A percentile compares a stretch with the other conserved stretches of the same genome.
Evolutionary conservation across 768 basidiomycete genomes (phyloP).

Genomic region (Leccinum barrowsii): DNA sequence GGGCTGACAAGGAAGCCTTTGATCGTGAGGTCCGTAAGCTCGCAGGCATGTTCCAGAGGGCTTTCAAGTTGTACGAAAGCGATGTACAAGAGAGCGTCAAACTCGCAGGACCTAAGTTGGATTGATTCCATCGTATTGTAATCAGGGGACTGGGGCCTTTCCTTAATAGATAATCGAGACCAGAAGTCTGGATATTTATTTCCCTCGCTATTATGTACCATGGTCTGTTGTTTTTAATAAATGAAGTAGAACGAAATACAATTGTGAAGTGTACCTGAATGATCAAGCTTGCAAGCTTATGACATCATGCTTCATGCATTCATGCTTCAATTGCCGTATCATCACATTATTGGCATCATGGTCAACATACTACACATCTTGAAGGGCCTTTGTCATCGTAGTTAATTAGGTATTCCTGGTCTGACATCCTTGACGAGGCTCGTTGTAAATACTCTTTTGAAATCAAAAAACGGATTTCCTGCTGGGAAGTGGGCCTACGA

Average conservation of each 20-base stretch:
- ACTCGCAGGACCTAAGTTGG: slow-evolving; percentile 66
- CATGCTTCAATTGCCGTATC: background rate
- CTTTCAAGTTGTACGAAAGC: slow-evolving; percentile 87
- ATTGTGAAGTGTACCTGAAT: slow-evolving; percentile 1
- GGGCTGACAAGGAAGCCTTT: slow-evolving; percentile 88
- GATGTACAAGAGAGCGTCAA: slow-evolving; percentile 81
- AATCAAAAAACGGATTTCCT: slow-evolving; percentile 13
- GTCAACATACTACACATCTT: slow-evolving; percentile 23
- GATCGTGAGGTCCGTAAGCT: slow-evolving; percentile 84
- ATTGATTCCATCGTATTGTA: slow-evolving; percentile 9
- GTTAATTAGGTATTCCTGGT: slow-evolving; percentile 5
- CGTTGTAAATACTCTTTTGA: slow-evolving; percentile 5
- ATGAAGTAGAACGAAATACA: background rate
- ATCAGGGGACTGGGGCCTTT: background rate
- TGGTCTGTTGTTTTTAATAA: slow-evolving; percentile 4
- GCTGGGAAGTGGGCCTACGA: slow-evolving; percentile 15
- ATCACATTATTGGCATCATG: background rate
- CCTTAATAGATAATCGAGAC: background rate
- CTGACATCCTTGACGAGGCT: background rate
- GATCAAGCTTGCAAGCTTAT: too few relatives aligned
- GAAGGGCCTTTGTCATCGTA: background rate
- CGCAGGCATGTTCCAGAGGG: slow-evolving; percentile 90
- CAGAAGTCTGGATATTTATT: background rate
- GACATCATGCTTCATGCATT: too few relatives aligned
- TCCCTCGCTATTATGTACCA: background rate